A percentile compares a stretch with the other conserved stretches of the same genome.
Conservation (phyloP, 2,329 filamentous ascomycete genomes). For the Talaromyces sp. region DNA sequence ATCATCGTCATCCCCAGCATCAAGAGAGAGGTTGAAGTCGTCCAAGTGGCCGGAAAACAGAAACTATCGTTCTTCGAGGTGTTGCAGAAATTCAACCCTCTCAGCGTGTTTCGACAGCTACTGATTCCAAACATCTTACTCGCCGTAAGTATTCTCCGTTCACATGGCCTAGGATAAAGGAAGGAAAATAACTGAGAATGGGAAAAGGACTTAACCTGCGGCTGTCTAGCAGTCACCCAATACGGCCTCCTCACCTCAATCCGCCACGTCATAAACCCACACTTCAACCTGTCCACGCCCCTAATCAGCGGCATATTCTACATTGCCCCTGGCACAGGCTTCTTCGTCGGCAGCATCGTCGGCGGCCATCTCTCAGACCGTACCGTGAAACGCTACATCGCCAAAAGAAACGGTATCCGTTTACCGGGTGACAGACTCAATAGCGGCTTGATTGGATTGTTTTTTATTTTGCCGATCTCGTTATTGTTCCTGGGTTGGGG, state of each 20-base stretch:
- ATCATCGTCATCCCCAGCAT: constrained; percentile 64
- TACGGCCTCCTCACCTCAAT: constrained; percentile 64
- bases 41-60: background rate
- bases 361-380: constrained; percentile 65
- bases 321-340: constrained; percentile 65
- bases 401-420: constrained; percentile 52
- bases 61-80: background rate
- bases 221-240: constrained; percentile 64
- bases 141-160: constrained; percentile 48
- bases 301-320: constrained; percentile 68
- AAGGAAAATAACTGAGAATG: background rate
- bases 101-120: constrained; percentile 56
- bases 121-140: constrained; percentile 64
- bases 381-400: constrained; percentile 60
- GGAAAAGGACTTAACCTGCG: constrained; percentile 30
- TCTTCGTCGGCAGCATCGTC: constrained; percentile 62
- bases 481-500: constrained; percentile 66
- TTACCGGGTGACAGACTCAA: constrained; percentile 65
- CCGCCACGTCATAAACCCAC: constrained; percentile 67
- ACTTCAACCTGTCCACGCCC: constrained; percentile 62
- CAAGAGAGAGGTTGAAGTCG: constrained; percentile 19
- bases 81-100: constrained; percentile 60
- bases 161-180: too few species aligned
- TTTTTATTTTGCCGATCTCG: constrained; percentile 54
- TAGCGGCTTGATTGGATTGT: constrained; percentile 53